Percentiles rank a stretch among this genome's conserved stretches.
Evolutionary conservation across 768 basidiomycete genomes (phyloP).

Genomic region (Hypholoma fasciculare): DNA sequence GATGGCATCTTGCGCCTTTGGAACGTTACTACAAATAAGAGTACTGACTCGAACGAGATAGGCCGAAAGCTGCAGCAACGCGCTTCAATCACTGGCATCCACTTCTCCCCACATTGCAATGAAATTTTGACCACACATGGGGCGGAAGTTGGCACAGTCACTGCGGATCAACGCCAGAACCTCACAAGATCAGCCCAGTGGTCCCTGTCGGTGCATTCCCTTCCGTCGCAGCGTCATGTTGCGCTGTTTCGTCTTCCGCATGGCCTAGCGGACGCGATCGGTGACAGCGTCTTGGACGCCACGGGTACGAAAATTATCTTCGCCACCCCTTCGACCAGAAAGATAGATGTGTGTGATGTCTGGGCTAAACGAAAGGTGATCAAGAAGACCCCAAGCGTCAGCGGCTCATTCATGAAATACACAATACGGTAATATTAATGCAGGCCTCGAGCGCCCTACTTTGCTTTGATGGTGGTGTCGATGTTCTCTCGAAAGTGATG

Average conservation of each 20-base stretch:
- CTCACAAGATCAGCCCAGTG: conserved; percentile 18
- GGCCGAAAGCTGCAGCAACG: conserved; percentile 46
- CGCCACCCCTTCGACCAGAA: conserved; percentile 24
- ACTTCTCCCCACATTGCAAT: conserved; percentile 79
- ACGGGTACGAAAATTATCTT: conserved; percentile 26
- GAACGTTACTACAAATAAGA: conserved; percentile 33
- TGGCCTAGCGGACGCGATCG: conserved; percentile 46
- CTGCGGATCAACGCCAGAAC: conserved; percentile 15
- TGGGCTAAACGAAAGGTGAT: conserved; percentile 29
- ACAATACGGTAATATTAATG: too few relatives aligned
- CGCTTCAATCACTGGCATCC: conserved; percentile 66
- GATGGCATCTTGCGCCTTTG: conserved; percentile 47
- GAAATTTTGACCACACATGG: conserved; percentile 86
- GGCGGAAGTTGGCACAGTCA: conserved; percentile 13
- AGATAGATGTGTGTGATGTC: conserved; percentile 28
- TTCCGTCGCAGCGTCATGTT: conserved; percentile 62
- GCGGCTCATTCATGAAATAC: too few relatives aligned
- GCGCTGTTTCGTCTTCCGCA: conserved; percentile 35
- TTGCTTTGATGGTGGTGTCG: too few relatives aligned
- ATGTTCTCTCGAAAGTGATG: too few relatives aligned
- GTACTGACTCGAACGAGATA: conserved; percentile 32
- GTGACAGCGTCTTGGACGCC: conserved; percentile 48
- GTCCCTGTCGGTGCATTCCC: conserved; percentile 51
- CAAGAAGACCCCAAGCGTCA: conserved; percentile 31
- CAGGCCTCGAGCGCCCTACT: too few relatives aligned